Percentiles rank a stretch among this genome's conserved stretches.
phyloP scores from a whole-genome alignment of 176 grass and related monocot species.

The Oryza punctata region DNA sequence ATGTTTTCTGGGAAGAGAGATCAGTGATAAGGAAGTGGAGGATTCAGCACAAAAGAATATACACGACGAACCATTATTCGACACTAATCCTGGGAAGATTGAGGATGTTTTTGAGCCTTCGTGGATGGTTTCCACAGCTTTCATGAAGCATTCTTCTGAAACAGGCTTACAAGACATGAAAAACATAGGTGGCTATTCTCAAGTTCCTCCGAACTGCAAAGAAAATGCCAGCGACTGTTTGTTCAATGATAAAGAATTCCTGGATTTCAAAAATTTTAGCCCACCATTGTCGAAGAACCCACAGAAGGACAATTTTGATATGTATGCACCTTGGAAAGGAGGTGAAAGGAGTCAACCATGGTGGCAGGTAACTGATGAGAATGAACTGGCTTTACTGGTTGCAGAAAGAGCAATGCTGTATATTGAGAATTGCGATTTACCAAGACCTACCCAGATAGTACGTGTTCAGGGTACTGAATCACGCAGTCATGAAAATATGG shows the following conservation, averaged over 20 bases:
- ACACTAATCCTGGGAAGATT: constrained; percentile 18
- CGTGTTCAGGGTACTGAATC: constrained; percentile 28
- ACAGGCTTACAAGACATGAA: constrained; percentile 32
- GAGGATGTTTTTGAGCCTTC: constrained; percentile 40
- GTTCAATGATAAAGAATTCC: constrained; percentile 42
- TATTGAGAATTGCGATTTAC: constrained; percentile 91
- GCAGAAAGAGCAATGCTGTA: constrained; percentile 65
- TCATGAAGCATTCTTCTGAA: constrained; percentile 41
- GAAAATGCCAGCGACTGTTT: constrained; percentile 42
- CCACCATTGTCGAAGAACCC: constrained; percentile 19
- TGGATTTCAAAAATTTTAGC: constrained; percentile 45
- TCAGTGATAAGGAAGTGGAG: constrained; percentile 36
- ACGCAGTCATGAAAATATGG: constrained; percentile 24
- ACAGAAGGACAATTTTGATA: constrained; percentile 32
- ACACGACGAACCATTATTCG: constrained; percentile 26
- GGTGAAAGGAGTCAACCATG: constrained; percentile 65
- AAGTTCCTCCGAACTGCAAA: constrained; percentile 35
- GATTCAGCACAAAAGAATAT: constrained; percentile 28
- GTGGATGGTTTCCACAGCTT: constrained; percentile 49
- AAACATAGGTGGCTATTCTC: constrained; percentile 7
- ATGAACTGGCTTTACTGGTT: constrained; percentile 78
- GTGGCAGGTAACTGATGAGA: constrained; percentile 77
- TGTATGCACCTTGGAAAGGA: constrained; percentile 45
- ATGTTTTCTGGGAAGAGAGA: constrained; percentile 21
- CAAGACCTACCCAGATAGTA: constrained; percentile 63